Conservation (phyloP, 805 yeast species). For the Nakazawaea populi region DNA sequence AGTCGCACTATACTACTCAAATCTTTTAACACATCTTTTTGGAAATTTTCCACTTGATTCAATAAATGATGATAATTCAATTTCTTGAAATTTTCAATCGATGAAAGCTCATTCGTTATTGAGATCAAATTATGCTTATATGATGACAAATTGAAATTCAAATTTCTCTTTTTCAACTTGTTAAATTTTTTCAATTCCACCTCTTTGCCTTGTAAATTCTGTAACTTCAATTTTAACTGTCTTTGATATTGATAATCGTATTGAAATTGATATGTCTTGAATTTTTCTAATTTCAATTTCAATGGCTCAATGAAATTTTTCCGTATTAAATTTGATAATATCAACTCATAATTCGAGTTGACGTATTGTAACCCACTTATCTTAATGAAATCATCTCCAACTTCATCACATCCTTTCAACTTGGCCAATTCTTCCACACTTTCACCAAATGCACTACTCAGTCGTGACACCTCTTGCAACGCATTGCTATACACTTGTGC, state of each 20-base stretch:
- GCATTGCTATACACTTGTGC: constrained; percentile 43
- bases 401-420: constrained; percentile 42
- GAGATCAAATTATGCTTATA: constrained; percentile 64
- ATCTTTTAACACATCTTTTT: constrained; percentile 41
- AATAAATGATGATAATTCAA: constrained; percentile 66
- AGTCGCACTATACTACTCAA: constrained; percentile 48
- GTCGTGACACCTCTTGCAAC: constrained; percentile 40
- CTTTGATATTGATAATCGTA: constrained; percentile 51
- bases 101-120: constrained; percentile 71
- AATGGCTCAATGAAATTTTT: constrained; percentile 53
- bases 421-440: constrained; percentile 62
- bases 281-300: constrained; percentile 33
- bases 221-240: constrained; percentile 46
- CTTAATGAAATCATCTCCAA: constrained; percentile 59
- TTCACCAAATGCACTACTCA: constrained; percentile 67
- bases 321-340: constrained; percentile 53
- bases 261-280: constrained; percentile 34
- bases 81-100: constrained; percentile 68
- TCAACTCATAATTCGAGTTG: constrained; percentile 71
- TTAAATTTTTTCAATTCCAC: constrained; percentile 53
- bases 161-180: constrained; percentile 54
- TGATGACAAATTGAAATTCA: constrained; percentile 55
- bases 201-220: constrained; percentile 53
- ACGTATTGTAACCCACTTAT: constrained; percentile 77
- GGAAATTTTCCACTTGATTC: constrained; percentile 57